phyloP scores from a whole-genome alignment of 108 stramenopile genomes.

The Stephanodiscus minutulus region DNA sequence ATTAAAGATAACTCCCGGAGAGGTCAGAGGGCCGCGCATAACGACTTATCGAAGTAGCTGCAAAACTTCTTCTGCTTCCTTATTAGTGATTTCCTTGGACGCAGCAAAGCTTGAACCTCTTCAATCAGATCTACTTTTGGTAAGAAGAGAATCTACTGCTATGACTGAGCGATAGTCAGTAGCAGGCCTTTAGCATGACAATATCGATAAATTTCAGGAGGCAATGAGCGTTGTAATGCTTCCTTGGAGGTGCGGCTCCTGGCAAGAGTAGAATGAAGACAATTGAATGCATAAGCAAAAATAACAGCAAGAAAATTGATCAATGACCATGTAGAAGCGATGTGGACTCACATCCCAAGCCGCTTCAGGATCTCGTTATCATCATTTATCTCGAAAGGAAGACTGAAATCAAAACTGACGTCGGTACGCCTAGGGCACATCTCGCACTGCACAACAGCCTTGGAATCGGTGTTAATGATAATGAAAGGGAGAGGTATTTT shows the following conservation, averaged over 20 bases:
- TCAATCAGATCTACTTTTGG: background rate
- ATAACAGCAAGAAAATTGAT: background rate
- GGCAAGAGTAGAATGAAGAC: background rate
- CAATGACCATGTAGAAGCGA: background rate
- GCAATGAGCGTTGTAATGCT: slow-evolving; percentile 58
- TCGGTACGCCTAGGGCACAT: slow-evolving; percentile 84
- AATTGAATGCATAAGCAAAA: background rate
- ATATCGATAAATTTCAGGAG: slow-evolving; percentile 61
- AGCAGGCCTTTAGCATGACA: slow-evolving; percentile 58
- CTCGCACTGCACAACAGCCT: slow-evolving; percentile 90
- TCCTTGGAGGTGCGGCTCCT: slow-evolving; percentile 60
- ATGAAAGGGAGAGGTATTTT: slow-evolving; percentile 92
- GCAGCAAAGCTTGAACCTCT: background rate
- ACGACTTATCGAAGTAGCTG: too few relatives aligned
- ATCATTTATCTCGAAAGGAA: slow-evolving; percentile 94
- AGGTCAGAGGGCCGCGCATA: too few relatives aligned
- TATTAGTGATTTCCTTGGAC: too few relatives aligned
- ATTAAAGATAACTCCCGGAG: too few relatives aligned
- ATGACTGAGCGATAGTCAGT: slow-evolving; percentile 27
- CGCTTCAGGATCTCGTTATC: slow-evolving; percentile 93
- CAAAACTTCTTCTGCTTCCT: too few relatives aligned
- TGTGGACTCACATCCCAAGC: slow-evolving; percentile 76
- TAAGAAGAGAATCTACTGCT: background rate
- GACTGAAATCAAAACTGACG: slow-evolving; percentile 91
- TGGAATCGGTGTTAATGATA: slow-evolving; percentile 81